Base-by-base conservation (phyloP, 179 eudicot genomes). In the Sideroxylon spinosum region DNA sequence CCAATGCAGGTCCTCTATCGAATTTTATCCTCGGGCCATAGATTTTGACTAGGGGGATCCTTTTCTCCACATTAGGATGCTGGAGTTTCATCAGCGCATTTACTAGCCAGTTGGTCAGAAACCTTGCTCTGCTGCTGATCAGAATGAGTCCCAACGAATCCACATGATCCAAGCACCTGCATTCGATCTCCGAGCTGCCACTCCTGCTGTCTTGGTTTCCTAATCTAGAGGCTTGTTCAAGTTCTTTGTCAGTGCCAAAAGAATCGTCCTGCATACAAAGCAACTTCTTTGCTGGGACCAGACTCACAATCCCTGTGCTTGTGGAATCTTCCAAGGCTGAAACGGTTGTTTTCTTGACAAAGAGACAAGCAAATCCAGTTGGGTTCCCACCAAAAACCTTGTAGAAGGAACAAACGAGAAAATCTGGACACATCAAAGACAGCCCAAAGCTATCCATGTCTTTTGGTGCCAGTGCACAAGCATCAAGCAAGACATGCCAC, bases 401-500 rank as follows among this genome's bases (percentile, higher is more conserved):
- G 82, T 95, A 95, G 78, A 95, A 95, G 9, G 98, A 93, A 69
- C 93, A 93, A 55, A 93, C 76, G 10, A 95, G 78, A 78, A 91
- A 95, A 75, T 95, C 99, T 11, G 99, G 99, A 12, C 82, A 85
- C 70, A 93, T 84, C 5, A 95, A 82, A 7, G 99, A 91, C 22
- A 93, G 87, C 13, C 97, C 98, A 28, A 95, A 87, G 76, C 97
- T 91, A 66, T 87, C 90, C 97, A 95, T 89, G 81, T 93, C 98
- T 75, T 95, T 95, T 11, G 98, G 97, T 22, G 97, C 92, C 22
- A 95, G 85, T 22, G 99, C 94, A 68, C 98, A 93, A 28, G 95
- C 91, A 75, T 95, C 99, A 49, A 95, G 90, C 84, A 95, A 76
- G 76, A 95, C 91, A 79, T 95, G 98, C 99, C 99, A 95, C 37